Evolutionary conservation across 129 eudicot genomes (phyloP).

Genomic region (Flaveria linearis): DNA sequence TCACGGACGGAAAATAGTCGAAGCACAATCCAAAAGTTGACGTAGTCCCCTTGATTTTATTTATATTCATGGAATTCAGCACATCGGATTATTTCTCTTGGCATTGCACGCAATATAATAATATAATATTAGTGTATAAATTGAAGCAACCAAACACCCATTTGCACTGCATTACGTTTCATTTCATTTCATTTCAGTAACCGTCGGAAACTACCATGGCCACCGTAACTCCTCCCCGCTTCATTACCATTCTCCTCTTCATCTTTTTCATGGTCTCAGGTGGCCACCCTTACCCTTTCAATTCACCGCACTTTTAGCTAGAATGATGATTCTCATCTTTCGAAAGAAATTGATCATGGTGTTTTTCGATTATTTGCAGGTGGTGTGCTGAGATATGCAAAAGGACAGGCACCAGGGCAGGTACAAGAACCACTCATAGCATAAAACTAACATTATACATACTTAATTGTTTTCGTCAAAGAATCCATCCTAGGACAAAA

Average conservation of each 20-base stretch:
- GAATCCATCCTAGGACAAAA: no score
- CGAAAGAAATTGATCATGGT: not conserved
- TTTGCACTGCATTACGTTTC: not conserved
- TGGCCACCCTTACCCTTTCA: not conserved
- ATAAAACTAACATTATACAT: no score
- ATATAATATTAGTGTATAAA: not conserved
- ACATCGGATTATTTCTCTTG: not conserved
- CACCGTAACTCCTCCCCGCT: slow-evolving; percentile 1
- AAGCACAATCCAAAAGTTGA: no score
- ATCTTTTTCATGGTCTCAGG: slow-evolving; percentile 11
- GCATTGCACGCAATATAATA: not conserved
- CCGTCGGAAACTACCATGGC: slow-evolving; percentile 25
- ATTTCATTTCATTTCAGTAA: not conserved
- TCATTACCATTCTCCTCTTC: not conserved
- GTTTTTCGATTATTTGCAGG: slow-evolving; percentile 22
- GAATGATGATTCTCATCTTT: no score
- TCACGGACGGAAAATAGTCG: no score
- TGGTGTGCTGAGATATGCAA: slow-evolving; percentile 21
- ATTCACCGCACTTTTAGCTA: no score
- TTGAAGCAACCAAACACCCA: not conserved
- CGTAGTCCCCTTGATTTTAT: not conserved
- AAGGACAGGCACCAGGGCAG: slow-evolving; percentile 49
- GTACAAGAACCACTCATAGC: slow-evolving; percentile 3
- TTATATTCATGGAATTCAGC: not conserved
- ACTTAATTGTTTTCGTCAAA: no score